Conservation (phyloP, 83 land plant species). For the Picea abies region DNA sequence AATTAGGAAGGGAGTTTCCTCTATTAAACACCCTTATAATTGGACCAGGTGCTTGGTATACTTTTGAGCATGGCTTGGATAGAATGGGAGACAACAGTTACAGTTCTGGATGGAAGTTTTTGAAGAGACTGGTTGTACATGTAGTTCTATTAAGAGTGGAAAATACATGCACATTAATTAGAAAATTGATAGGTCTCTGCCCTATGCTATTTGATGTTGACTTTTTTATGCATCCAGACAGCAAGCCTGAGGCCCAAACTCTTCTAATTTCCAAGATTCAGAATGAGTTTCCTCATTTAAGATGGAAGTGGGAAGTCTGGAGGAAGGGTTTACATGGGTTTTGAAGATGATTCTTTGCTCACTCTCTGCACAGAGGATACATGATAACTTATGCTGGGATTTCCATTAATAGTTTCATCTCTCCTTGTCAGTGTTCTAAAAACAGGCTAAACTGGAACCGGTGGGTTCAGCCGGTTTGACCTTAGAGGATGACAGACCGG, state of each 20-base stretch:
- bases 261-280: conserved; percentile 24
- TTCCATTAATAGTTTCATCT: too few species aligned
- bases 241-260: conserved; percentile 2
- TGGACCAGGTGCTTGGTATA: conserved; percentile 25
- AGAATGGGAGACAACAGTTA: neutral
- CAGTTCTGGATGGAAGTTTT: conserved; percentile 2
- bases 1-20: conserved; percentile 16
- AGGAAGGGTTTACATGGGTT: conserved; percentile 13
- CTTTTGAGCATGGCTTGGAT: conserved; percentile 8
- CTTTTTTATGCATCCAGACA: conserved; percentile 19
- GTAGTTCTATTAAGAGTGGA: conserved; percentile 16
- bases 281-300: conserved; percentile 15
- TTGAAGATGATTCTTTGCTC: neutral
- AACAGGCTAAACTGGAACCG: too few species aligned
- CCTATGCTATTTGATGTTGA: conserved; percentile 21
- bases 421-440: too few species aligned
- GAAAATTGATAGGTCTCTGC: conserved; percentile 22
- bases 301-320: conserved; percentile 44
- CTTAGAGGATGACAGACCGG: too few species aligned
- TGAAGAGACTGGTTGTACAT: conserved; percentile 18
- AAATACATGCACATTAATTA: conserved; percentile 12
- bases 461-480: too few species aligned
- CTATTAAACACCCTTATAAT: conserved; percentile 24
- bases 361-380: neutral
- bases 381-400: neutral